These are phyloP conservation scores for Syzygium aqueum DNA, from an alignment of 345 rosid genomes.

Conservation along the genomic window DNA sequence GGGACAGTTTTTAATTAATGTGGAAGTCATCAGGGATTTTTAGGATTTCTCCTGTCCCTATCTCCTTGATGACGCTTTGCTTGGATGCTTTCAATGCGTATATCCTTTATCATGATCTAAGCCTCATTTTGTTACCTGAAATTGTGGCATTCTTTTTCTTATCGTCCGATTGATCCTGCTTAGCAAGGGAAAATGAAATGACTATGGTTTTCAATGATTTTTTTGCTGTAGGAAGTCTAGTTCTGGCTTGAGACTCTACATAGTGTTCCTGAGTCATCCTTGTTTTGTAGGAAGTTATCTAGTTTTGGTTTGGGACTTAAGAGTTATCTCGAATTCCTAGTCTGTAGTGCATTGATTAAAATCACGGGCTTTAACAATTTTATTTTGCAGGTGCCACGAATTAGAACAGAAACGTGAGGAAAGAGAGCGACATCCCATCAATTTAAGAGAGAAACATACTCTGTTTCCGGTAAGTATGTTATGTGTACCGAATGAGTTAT, in stretches of 20 bases:
- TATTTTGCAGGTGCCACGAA: constrained; percentile 67
- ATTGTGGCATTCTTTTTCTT: neutral
- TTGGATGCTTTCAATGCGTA: neutral
- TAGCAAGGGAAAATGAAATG: neutral
- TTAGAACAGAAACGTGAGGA: constrained; percentile 78
- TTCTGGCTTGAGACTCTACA: neutral
- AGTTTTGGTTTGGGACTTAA: neutral
- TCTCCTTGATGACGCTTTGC: neutral
- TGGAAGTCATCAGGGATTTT: neutral
- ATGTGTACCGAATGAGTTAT: neutral
- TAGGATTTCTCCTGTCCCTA: neutral
- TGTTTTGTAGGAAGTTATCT: neutral
- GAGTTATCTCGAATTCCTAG: neutral
- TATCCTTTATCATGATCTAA: neutral
- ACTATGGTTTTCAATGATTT: neutral
- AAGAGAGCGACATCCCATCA: constrained; percentile 75
- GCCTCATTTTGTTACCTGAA: neutral
- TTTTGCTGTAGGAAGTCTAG: neutral
- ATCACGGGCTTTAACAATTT: neutral
- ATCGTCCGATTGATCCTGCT: neutral
- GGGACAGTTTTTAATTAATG: neutral
- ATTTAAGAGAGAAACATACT: constrained; percentile 64
- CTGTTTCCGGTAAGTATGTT: constrained; percentile 64
- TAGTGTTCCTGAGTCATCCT: neutral
- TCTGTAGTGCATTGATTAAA: neutral